Evolutionary conservation across 148 eudicot genomes (phyloP).

Genomic region (Vaccinium darrowii): DNA sequence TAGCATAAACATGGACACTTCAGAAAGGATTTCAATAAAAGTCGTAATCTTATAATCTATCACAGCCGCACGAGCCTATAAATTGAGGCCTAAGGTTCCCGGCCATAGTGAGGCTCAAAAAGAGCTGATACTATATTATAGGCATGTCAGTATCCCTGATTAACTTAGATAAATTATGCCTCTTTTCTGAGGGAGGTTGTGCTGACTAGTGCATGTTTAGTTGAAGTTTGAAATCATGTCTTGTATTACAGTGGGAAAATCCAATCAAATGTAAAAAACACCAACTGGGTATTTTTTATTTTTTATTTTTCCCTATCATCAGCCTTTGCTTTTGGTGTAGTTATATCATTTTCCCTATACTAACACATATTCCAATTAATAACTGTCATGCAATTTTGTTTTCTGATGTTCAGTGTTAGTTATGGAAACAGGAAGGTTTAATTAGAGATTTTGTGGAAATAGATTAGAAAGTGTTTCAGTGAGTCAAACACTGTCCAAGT

Average conservation of each 20-base stretch:
- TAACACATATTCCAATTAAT: not conserved
- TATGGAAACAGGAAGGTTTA: too few species aligned
- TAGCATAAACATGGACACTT: conserved; percentile 18
- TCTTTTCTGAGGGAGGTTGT: conserved; percentile 1
- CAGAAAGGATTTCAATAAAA: conserved; percentile 27
- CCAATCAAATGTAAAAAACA: not conserved
- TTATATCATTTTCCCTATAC: too few species aligned
- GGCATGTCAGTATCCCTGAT: not conserved
- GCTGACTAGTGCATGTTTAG: not conserved
- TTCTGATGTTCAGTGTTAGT: not conserved
- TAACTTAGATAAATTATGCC: not conserved
- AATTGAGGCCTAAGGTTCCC: not conserved
- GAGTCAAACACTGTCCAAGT: too few species aligned
- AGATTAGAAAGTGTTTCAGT: too few species aligned
- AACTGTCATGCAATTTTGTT: not conserved
- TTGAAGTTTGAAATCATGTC: not conserved
- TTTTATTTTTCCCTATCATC: not conserved
- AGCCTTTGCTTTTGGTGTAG: not conserved
- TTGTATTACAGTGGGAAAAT: not conserved
- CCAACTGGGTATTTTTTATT: not conserved
- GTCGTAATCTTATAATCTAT: conserved; percentile 35
- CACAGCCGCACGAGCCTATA: conserved; percentile 23
- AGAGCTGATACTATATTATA: not conserved
- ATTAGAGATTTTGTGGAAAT: too few species aligned
- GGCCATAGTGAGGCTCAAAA: not conserved